Evolutionary conservation across 768 basidiomycete species (phyloP), one percentile per base, ranked within the genome.

Genomic region (Fomitopsis serialis): DNA sequence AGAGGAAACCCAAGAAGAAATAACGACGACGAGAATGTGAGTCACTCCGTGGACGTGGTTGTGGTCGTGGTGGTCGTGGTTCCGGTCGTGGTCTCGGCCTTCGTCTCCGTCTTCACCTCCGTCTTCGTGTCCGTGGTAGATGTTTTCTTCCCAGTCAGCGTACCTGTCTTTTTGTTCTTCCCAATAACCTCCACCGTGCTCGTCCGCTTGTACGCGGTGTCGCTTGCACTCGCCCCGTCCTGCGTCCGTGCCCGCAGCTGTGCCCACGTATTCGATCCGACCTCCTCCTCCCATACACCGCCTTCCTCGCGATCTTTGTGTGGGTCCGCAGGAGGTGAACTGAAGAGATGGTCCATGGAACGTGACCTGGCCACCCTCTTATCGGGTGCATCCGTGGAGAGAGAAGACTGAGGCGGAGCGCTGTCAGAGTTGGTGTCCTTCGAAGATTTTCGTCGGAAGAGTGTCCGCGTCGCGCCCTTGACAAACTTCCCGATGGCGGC

Each of bases 391-490:
- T 29, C 36, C 35, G 23, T 17, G 34, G 47, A 17, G 13, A 15
- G 53, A 15, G 5, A 22, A 40, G 34, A 34, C 42, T 32, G 45
- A 22, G 37, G 25, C 29, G 19, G 47, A 6, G 17, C 40, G 24
- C 17, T 37, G 17, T 24, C 45, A 8, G 19, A 9, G 2, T 21
- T 50, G 51, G 55, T 43, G 15, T 59, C 54, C 48, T 55, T 58
- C 54, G 55, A 50, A 48, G 63, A 61, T 32, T 64, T 49, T 36
- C 59, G 57, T 45, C 60, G 55, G 59, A 61, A 65, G 15, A 67
- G 52, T n/a, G 55, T 46, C 51, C 54, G 56, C 15, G 59, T 60
- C 24, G 63, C 64, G 27, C 61, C 63, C 54, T 63, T 63, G 24
- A 67, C 48, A 37, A 64, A 52, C 55, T 56, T 45, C 27, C 66